Percentiles rank a stretch among this genome's conserved stretches.
These are phyloP conservation scores for Plasmodium cynomolgi DNA, from an alignment of 169 alveolate species.

Conservation along the genomic window DNA sequence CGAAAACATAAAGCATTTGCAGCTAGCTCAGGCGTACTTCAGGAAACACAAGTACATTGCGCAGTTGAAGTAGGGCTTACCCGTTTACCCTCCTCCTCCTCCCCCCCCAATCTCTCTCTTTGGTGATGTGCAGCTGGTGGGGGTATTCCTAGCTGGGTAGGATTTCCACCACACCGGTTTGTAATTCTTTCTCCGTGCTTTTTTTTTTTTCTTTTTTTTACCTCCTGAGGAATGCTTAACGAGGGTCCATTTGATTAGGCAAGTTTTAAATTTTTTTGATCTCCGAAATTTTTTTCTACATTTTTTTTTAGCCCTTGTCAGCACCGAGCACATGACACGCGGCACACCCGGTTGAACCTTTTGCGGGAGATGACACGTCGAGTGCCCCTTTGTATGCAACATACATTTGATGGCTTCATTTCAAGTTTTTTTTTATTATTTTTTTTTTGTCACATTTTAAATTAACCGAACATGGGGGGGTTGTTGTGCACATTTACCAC, in stretches of 20 bases:
- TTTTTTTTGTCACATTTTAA: not conserved
- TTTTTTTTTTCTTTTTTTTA: no score
- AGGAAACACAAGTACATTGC: conserved; percentile 48
- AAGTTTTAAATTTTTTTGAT: not conserved
- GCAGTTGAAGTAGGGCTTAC: conserved; percentile 1
- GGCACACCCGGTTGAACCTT: not conserved
- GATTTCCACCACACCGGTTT: not conserved
- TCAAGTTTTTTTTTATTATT: not conserved
- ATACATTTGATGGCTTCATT: not conserved
- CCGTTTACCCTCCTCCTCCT: not conserved
- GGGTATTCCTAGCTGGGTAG: not conserved
- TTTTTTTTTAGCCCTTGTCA: not conserved
- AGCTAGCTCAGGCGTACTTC: conserved; percentile 65
- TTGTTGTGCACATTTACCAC: not conserved
- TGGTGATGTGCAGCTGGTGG: not conserved
- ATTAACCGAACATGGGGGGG: not conserved
- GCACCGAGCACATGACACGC: not conserved
- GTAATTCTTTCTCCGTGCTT: not conserved
- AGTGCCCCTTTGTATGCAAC: not conserved
- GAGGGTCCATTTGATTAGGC: not conserved
- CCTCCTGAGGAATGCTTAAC: not conserved
- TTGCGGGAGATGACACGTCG: not conserved
- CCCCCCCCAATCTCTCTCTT: no score
- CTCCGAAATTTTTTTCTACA: not conserved
- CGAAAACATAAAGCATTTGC: conserved; percentile 25